phyloP scores from a whole-genome alignment of 371 early-diverging fungal species.

The Mucor lusitanicus region DNA sequence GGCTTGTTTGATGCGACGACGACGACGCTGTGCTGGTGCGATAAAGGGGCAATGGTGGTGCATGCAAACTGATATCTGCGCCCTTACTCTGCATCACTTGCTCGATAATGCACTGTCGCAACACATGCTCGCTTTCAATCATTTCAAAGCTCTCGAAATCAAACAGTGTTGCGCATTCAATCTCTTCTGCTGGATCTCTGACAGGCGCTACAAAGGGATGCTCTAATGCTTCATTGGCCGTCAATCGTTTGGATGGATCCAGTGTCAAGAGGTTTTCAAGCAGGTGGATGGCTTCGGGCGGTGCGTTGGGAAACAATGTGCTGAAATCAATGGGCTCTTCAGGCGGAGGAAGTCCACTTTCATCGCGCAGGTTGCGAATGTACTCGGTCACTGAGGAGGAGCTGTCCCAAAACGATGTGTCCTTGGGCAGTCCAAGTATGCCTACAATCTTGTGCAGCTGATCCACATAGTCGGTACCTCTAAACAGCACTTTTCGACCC shows the following conservation, averaged over 20 bases:
- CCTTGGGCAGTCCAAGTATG: constrained; percentile 95
- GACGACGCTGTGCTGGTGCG: neutral
- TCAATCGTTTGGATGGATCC: constrained; percentile 83
- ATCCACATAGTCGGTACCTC: constrained; percentile 89
- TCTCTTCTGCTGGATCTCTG: constrained; percentile 44
- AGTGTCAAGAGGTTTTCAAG: constrained; percentile 75
- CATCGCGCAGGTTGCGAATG: constrained; percentile 47
- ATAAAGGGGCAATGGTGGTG: constrained; percentile 3
- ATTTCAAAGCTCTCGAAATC: constrained; percentile 52
- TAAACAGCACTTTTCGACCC: constrained; percentile 91
- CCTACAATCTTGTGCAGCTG: constrained; percentile 93
- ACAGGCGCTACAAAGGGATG: constrained; percentile 80
- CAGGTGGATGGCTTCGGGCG: constrained; percentile 73
- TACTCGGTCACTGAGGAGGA: constrained; percentile 47
- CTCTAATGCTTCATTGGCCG: constrained; percentile 77
- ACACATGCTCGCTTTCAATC: constrained; percentile 39
- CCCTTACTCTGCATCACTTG: constrained; percentile 36
- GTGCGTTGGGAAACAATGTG: constrained; percentile 52
- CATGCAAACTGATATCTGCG: neutral
- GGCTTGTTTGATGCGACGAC: constrained; percentile 14
- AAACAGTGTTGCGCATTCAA: constrained; percentile 33
- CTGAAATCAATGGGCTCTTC: constrained; percentile 45
- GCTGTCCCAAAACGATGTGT: constrained; percentile 55
- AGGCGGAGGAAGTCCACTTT: constrained; percentile 53
- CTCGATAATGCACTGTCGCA: constrained; percentile 41